A percentile compares a stretch with the other conserved stretches of the same genome.
phyloP scores from a whole-genome alignment of 1,139 yeast genomes.

The Debaryomyces nepalensis region DNA sequence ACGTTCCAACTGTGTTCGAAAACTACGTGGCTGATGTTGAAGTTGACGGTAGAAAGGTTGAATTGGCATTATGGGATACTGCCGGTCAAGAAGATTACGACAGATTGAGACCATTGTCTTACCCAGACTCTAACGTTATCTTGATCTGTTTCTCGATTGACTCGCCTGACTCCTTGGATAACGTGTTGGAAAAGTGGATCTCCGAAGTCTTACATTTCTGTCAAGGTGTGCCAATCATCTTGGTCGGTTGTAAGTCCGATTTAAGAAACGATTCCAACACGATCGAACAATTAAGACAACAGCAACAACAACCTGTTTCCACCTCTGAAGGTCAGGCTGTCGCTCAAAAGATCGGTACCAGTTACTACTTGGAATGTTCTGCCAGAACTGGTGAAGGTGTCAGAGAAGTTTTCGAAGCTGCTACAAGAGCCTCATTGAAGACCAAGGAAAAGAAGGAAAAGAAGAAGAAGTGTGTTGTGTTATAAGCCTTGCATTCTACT shows the following conservation, averaged over 20 bases:
- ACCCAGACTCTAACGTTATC: slow-evolving; percentile 92
- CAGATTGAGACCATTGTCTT: slow-evolving; percentile 89
- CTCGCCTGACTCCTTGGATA: slow-evolving; percentile 89
- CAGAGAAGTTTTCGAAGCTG: slow-evolving; percentile 89
- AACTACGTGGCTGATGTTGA: slow-evolving; percentile 94
- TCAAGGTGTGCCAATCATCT: slow-evolving; percentile 91
- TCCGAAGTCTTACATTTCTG: slow-evolving; percentile 93
- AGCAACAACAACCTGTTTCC: slow-evolving; percentile 77
- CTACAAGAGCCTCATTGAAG: slow-evolving; percentile 84
- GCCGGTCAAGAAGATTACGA: slow-evolving; percentile 99
- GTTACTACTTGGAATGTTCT: slow-evolving; percentile 88
- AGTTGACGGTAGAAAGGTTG: slow-evolving; percentile 93
- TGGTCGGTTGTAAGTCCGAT: slow-evolving; percentile 93
- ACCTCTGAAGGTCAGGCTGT: slow-evolving; percentile 81
- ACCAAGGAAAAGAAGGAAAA: slow-evolving; percentile 61
- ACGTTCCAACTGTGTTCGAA: slow-evolving; percentile 95
- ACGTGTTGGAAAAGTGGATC: slow-evolving; percentile 94
- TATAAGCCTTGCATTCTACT: slow-evolving; percentile 37
- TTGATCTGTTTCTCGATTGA: slow-evolving; percentile 91
- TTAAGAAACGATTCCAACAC: slow-evolving; percentile 82
- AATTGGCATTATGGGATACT: slow-evolving; percentile 96
- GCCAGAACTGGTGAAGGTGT: slow-evolving; percentile 92
- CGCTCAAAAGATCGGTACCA: slow-evolving; percentile 86
- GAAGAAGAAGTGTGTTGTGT: slow-evolving; percentile 63
- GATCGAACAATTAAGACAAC: slow-evolving; percentile 73